phyloP scores from a whole-genome alignment of 2,329 filamentous ascomycete species.

The Venturia asperata region DNA sequence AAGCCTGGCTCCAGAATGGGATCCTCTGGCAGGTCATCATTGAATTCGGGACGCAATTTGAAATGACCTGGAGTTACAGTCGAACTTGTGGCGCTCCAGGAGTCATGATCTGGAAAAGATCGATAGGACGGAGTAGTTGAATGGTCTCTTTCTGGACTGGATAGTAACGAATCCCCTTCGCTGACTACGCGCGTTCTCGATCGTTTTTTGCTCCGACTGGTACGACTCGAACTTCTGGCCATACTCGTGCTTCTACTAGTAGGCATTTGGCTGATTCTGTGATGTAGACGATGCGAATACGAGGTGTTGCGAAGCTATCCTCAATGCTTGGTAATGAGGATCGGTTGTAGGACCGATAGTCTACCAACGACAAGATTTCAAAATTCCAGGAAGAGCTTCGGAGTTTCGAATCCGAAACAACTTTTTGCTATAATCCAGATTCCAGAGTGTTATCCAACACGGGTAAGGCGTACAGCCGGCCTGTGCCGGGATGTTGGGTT shows the following conservation, averaged over 20 bases:
- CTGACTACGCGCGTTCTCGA: constrained; percentile 7
- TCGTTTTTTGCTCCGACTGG: constrained; percentile 10
- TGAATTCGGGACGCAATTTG: not conserved
- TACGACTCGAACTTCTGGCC: constrained; percentile 6
- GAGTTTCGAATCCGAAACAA: not conserved
- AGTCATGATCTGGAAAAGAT: constrained; percentile 16
- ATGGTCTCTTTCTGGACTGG: constrained; percentile 7
- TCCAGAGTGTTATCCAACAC: not conserved
- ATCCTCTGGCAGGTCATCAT: constrained; percentile 11
- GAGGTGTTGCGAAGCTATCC: not conserved
- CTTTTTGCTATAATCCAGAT: not conserved
- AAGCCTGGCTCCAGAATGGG: not conserved
- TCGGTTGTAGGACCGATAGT: not conserved
- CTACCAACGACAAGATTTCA: not conserved
- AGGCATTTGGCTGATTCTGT: not conserved
- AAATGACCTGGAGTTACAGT: constrained; percentile 10
- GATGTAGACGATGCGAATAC: not conserved
- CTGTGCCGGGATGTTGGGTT: constrained; percentile 3
- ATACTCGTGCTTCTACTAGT: not conserved
- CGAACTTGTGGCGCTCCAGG: constrained; percentile 16
- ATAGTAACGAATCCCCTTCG: constrained; percentile 13
- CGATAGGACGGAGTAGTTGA: constrained; percentile 16
- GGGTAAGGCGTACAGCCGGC: not conserved
- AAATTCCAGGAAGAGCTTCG: not conserved
- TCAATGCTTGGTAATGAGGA: not conserved